Percentiles rank a stretch among this genome's conserved stretches.
phyloP scores from a whole-genome alignment of 179 eudicot species.

The Silene vulgaris region DNA sequence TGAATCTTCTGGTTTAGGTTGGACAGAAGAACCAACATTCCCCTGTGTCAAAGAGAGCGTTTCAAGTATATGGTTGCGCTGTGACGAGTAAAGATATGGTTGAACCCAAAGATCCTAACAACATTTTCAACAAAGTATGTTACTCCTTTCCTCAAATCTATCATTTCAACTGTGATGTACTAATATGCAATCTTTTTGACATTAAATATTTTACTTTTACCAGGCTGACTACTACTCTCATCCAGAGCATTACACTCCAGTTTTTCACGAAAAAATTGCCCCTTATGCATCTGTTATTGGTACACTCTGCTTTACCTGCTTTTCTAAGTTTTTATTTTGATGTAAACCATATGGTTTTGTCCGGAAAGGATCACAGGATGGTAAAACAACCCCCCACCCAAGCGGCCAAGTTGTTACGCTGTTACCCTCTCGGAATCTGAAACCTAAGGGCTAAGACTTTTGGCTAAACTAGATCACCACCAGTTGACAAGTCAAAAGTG shows the following conservation, averaged over 20 bases:
- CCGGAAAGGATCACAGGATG: too few relatives aligned
- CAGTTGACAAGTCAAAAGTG: too few relatives aligned
- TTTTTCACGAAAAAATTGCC: constrained; percentile 78
- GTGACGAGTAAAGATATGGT: constrained; percentile 87
- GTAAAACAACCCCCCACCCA: too few relatives aligned
- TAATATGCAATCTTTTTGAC: not conserved
- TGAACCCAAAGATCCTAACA: constrained; percentile 52
- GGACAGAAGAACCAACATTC: constrained; percentile 34
- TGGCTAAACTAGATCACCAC: too few relatives aligned
- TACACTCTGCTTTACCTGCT: constrained; percentile 24
- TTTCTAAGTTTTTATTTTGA: too few relatives aligned
- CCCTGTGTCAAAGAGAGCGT: constrained; percentile 49
- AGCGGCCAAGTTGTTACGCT: too few relatives aligned
- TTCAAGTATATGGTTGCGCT: constrained; percentile 90
- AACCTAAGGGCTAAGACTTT: too few relatives aligned
- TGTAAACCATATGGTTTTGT: not conserved
- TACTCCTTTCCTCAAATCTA: constrained; percentile 1
- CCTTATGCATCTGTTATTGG: constrained; percentile 98
- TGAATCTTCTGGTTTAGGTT: constrained; percentile 34
- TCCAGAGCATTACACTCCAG: constrained; percentile 82
- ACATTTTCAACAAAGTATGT: constrained; percentile 60
- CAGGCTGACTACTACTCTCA: constrained; percentile 93
- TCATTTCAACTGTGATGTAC: not conserved
- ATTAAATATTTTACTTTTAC: constrained; percentile 17
- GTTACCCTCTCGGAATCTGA: too few relatives aligned